A percentile compares a stretch with the other conserved stretches of the same genome.
Conservation (phyloP, 2,329 filamentous ascomycete species). For the Phaeophleospora eucalypticola region DNA sequence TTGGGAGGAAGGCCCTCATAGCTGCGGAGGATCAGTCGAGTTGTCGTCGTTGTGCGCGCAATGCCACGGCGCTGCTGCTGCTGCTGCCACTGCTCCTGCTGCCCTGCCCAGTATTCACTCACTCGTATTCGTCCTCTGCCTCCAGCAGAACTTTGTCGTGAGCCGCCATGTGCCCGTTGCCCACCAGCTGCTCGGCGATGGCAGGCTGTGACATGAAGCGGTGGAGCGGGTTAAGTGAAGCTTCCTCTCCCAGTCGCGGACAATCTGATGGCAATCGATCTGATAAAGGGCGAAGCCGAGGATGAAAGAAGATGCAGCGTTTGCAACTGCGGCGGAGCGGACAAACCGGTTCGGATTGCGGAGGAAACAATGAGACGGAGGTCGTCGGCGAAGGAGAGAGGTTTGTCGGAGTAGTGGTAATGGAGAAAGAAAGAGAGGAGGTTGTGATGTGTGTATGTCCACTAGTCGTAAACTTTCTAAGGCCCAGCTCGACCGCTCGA, state of each 20-base stretch:
- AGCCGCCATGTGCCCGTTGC: constrained; percentile 23
- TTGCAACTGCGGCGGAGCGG: not conserved
- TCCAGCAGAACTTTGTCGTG: constrained; percentile 31
- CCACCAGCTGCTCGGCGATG: constrained; percentile 18
- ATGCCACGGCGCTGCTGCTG: too few species aligned
- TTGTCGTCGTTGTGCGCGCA: constrained; percentile 10
- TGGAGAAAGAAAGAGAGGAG: not conserved
- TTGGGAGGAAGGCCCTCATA: constrained; percentile 94
- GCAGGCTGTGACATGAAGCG: constrained; percentile 16
- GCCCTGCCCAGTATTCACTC: constrained; percentile 15
- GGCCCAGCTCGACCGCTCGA: too few species aligned
- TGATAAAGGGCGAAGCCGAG: not conserved
- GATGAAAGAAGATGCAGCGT: too few species aligned
- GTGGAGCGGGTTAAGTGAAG: constrained; percentile 1
- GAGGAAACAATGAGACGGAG: not conserved
- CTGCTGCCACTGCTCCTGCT: too few species aligned
- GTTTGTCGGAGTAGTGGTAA: not conserved
- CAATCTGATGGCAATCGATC: not conserved
- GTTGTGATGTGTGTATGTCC: not conserved
- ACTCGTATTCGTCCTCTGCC: constrained; percentile 37
- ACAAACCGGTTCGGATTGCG: not conserved
- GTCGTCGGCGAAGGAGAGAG: not conserved
- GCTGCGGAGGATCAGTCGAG: constrained; percentile 40
- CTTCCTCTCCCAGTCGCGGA: not conserved
- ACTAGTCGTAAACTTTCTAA: not conserved